Base-by-base conservation (phyloP, 2,329 filamentous ascomycete genomes). In the Bisporella sp. region DNA sequence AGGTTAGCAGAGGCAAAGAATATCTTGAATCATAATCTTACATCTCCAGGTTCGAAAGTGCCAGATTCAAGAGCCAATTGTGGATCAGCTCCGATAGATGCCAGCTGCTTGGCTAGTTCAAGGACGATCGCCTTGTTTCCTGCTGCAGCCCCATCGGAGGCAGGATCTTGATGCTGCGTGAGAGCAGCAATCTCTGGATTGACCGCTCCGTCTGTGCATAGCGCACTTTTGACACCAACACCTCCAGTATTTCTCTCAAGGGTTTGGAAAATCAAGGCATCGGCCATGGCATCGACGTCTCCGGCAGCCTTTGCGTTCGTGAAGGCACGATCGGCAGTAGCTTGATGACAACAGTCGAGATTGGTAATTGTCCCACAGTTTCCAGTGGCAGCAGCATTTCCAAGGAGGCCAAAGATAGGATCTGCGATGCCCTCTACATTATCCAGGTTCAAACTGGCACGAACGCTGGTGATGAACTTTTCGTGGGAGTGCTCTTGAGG, bases 141-240 rank as follows among this genome's bases (percentile, higher is more conserved):
- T 1, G 64, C 74, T 11, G 74, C 73, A 9, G 81, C 78, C 41
- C 74, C 75, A 3, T 72, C 62, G 1, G 78, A 78, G 21, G 82
- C 83, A 31, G 83, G 81, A 63, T 87, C 83, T 68, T 87, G 82
- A 67, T 86, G 82, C 67, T 84, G 81, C 48, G 72, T 68, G 52
- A 87, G 64, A 41, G 79, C 79, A 31, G 73, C 76, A 59, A 87
- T 84, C 69, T 86, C 82, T 3, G 82, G 74, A 68, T 87, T 87
- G 51, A 72, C 71, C 12, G 82, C 78, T 60, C 74, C 79, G 64
- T 67, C 69, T 40, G 66, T 73, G 70, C 82, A 87, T 45, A 75
- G 66, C 32, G 73, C 77, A 44, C 77, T 81, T n/a, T 72, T 74
- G 42, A 72, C 66, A 46, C 81, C 81, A 53, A 84, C 79, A 8